A percentile compares a stretch with the other conserved stretches of the same genome.
These are phyloP conservation scores for Pulveroboletus sp. DNA, from an alignment of 768 basidiomycete species.

Conservation along the genomic window DNA sequence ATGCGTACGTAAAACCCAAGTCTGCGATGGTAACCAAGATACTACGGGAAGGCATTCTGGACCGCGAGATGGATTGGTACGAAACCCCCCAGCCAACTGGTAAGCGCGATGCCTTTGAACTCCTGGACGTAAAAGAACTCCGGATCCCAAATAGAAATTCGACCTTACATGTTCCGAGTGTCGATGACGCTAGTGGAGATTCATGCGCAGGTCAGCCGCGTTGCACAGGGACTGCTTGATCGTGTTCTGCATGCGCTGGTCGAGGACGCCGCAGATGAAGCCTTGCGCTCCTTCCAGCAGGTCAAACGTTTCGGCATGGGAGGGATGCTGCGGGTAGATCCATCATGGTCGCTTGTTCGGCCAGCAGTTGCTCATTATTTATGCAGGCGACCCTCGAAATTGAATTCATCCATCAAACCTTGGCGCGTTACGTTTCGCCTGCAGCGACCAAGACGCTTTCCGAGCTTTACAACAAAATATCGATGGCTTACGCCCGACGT, in stretches of 20 bases:
- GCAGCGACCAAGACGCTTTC: conserved; percentile 80
- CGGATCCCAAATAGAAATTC: conserved; percentile 61
- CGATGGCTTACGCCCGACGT: conserved; percentile 83
- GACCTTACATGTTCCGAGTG: conserved; percentile 89
- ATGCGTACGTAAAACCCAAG: conserved; percentile 82
- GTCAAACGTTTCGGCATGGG: conserved; percentile 95
- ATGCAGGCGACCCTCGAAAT: conserved; percentile 95
- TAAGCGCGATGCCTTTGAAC: conserved; percentile 29
- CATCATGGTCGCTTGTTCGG: conserved; percentile 9
- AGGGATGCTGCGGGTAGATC: conserved; percentile 93
- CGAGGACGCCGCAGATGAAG: conserved; percentile 78
- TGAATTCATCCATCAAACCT: conserved; percentile 96
- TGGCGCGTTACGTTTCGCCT: conserved; percentile 82
- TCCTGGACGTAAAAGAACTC: background rate
- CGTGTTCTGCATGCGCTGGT: conserved; percentile 80
- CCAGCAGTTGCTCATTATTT: background rate
- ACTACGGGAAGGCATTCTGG: conserved; percentile 75
- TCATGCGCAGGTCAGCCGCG: conserved; percentile 84
- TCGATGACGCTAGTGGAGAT: conserved; percentile 86
- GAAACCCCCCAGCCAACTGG: conserved; percentile 91
- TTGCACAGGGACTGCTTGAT: conserved; percentile 75
- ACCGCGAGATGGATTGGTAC: conserved; percentile 86
- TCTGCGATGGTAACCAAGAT: conserved; percentile 61
- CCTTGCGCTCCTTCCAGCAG: conserved; percentile 81
- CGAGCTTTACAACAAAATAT: conserved; percentile 92